phyloP scores from a whole-genome alignment of 139 green algal genomes.

The Auxenochlorella pyrenoidosa region DNA sequence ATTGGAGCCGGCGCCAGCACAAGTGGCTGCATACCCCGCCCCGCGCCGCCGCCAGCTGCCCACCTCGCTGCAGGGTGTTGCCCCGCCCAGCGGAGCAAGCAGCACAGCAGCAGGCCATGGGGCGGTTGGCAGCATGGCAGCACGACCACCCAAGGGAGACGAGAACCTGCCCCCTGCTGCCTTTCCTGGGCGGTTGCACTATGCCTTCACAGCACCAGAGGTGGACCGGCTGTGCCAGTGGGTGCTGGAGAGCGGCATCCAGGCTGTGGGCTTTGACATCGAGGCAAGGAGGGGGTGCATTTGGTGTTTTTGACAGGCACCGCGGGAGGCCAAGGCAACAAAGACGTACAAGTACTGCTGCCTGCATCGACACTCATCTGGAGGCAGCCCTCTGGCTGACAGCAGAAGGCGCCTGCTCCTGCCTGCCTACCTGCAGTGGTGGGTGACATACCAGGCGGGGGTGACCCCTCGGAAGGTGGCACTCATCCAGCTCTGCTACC shows the following conservation, averaged over 20 bases:
- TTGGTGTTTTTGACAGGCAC: too few species aligned
- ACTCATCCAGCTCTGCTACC: constrained; percentile 51
- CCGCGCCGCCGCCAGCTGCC: background rate
- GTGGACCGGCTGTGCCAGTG: constrained; percentile 15
- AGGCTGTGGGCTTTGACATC: constrained; percentile 61
- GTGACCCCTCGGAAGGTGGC: constrained; percentile 13
- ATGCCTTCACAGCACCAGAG: background rate
- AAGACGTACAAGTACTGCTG: too few species aligned
- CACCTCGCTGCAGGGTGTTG: background rate
- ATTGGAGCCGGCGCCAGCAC: background rate
- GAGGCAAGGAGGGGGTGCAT: constrained; percentile 19
- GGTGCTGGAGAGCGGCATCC: constrained; percentile 15
- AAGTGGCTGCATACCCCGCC: background rate
- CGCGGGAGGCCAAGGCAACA: too few species aligned
- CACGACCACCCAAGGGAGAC: background rate
- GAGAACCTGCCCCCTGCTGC: constrained; percentile 8
- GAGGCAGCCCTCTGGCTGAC: constrained; percentile 11
- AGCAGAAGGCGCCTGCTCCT: background rate
- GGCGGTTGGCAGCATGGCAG: too few species aligned
- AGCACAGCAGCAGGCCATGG: background rate
- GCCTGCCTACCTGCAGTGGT: background rate
- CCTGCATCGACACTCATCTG: background rate
- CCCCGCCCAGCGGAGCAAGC: background rate
- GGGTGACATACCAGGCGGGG: constrained; percentile 48
- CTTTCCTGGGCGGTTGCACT: background rate